A percentile compares a stretch with the other conserved stretches of the same genome.
Conservation (phyloP, 208 protist species). For the Balamuthia mandrillaris region DNA sequence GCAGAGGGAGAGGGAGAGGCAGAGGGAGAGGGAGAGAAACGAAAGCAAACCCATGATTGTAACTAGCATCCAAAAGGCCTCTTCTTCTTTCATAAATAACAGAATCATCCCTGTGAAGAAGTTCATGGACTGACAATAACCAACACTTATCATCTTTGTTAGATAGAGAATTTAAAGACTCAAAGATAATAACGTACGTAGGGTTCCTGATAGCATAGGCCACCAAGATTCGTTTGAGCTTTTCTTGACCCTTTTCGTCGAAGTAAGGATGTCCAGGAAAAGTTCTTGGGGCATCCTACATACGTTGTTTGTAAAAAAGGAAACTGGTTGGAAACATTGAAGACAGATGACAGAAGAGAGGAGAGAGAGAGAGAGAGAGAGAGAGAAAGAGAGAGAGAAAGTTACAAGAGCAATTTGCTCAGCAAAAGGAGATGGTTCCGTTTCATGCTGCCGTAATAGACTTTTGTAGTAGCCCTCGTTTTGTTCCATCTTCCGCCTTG, state of each 20-base stretch:
- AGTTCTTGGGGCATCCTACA: conserved; percentile 55
- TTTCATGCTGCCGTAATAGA: neutral
- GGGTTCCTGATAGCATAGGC: conserved; percentile 61
- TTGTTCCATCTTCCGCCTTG: neutral
- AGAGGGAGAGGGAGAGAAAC: neutral
- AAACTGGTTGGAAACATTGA: neutral
- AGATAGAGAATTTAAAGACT: neutral
- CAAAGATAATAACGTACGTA: conserved; percentile 1
- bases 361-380: neutral
- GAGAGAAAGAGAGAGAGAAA: neutral
- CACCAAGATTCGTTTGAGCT: conserved; percentile 51
- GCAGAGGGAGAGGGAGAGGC: neutral
- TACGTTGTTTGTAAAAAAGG: neutral
- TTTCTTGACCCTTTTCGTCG: conserved; percentile 31
- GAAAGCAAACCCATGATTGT: conserved; percentile 52
- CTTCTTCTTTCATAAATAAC: conserved; percentile 58
- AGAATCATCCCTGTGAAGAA: conserved; percentile 62
- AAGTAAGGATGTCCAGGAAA: conserved; percentile 61
- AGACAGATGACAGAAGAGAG: neutral
- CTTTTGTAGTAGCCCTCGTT: neutral
- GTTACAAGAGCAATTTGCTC: neutral
- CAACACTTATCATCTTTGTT: conserved; percentile 28
- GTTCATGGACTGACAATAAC: conserved; percentile 70
- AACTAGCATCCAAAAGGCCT: conserved; percentile 66
- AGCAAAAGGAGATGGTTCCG: neutral